phyloP scores from a whole-genome alignment of 139 green algal genomes.

The Micromonas commoda region DNA sequence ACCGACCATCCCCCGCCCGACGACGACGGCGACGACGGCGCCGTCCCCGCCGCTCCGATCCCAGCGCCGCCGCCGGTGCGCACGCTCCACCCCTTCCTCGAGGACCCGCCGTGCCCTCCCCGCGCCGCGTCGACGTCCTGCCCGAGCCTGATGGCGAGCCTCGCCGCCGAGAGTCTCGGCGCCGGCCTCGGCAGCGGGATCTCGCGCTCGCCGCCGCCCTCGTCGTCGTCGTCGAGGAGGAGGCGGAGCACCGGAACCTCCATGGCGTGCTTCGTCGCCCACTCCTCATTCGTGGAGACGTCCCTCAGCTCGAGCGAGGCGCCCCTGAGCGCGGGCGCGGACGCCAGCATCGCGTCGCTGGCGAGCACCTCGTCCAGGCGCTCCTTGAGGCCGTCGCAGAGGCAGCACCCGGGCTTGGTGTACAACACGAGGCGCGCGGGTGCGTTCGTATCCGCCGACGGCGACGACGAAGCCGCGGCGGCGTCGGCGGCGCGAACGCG shows the following conservation, averaged over 20 bases:
- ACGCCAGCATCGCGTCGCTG: neutral
- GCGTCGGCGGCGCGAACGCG: neutral
- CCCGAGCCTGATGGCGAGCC: neutral
- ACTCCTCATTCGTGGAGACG: conserved; percentile 11
- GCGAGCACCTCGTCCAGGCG: conserved; percentile 29
- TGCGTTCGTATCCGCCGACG: neutral
- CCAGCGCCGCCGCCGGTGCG: neutral
- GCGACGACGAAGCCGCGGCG: neutral
- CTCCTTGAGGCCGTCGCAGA: conserved; percentile 43
- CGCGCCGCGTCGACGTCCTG: neutral
- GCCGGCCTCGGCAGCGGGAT: neutral
- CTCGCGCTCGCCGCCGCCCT: neutral
- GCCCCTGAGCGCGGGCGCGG: neutral
- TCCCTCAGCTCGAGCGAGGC: conserved; percentile 19
- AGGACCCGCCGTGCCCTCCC: too few species aligned
- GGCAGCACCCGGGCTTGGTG: conserved; percentile 39
- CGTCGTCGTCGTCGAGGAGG: neutral
- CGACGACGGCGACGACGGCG: neutral
- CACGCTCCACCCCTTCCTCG: too few species aligned
- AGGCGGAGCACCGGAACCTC: neutral
- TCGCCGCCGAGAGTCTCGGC: neutral
- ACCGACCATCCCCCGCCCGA: neutral
- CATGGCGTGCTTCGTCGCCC: neutral
- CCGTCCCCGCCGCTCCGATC: neutral
- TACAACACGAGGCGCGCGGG: conserved; percentile 35